Conservation (phyloP, 1,139 yeast genomes). For the Yamadazyma blattariae region DNA sequence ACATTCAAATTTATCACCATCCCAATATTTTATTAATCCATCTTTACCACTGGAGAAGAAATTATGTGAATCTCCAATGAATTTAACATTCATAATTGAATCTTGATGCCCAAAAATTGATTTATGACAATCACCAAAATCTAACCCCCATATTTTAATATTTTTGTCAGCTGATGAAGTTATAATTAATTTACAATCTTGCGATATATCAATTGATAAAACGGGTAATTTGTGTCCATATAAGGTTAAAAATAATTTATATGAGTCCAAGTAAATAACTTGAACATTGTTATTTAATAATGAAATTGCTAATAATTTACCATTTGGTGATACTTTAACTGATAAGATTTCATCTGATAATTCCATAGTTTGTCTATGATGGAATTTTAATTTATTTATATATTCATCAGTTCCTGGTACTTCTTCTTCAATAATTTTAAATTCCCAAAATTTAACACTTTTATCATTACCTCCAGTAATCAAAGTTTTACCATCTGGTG, state of each 20-base stretch:
- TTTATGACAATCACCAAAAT: constrained; percentile 97
- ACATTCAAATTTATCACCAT: constrained; percentile 94
- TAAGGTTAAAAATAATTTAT: constrained; percentile 82
- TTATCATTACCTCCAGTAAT: constrained; percentile 96
- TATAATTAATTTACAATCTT: constrained; percentile 79
- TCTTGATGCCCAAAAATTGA: constrained; percentile 97
- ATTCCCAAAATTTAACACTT: constrained; percentile 84
- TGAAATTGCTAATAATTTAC: constrained; percentile 75
- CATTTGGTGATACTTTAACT: constrained; percentile 81
- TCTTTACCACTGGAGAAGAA: constrained; percentile 92
- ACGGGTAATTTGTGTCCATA: constrained; percentile 98
- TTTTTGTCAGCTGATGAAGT: constrained; percentile 97
- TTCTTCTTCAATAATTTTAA: constrained; percentile 61
- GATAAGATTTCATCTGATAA: constrained; percentile 80
- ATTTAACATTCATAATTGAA: constrained; percentile 83
- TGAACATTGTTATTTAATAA: constrained; percentile 90
- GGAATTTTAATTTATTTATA: constrained; percentile 54
- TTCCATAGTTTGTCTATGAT: constrained; percentile 79
- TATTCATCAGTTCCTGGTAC: constrained; percentile 67
- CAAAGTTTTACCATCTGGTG: constrained; percentile 80
- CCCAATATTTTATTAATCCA: constrained; percentile 91
- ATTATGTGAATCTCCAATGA: constrained; percentile 80
- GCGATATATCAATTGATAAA: constrained; percentile 82
- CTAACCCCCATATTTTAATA: constrained; percentile 97
- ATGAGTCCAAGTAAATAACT: constrained; percentile 81